These are phyloP conservation scores for Microthyrium microscopicum DNA, from an alignment of 2,329 filamentous ascomycete genomes.

Conservation along the genomic window DNA sequence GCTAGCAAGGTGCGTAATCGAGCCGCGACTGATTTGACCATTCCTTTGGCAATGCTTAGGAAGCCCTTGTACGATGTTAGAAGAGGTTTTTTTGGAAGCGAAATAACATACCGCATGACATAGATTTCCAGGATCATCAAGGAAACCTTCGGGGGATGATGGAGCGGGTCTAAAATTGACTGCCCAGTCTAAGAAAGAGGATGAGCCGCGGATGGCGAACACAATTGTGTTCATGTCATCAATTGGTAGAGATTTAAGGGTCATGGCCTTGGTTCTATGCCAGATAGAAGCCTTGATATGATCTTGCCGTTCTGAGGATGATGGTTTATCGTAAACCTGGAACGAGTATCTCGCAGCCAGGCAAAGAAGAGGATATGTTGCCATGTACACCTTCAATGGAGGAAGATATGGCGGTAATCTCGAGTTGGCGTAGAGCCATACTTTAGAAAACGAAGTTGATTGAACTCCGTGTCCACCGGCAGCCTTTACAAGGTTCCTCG, in stretches of 20 bases:
- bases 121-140: constrained; percentile 61
- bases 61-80: no score
- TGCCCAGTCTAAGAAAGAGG: constrained; percentile 71
- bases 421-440: constrained; percentile 64
- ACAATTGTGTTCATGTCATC: constrained; percentile 66
- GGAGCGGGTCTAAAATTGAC: constrained; percentile 63
- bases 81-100: no score
- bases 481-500: no score
- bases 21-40: constrained; percentile 56
- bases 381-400: constrained; percentile 53
- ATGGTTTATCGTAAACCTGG: constrained; percentile 52
- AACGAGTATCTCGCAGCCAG: constrained; percentile 65
- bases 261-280: constrained; percentile 68
- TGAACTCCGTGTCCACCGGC: no score
- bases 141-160: constrained; percentile 47
- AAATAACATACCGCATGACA: no score
- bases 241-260: constrained; percentile 63
- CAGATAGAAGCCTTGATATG: constrained; percentile 57
- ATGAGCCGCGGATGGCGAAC: constrained; percentile 67
- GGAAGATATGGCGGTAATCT: constrained; percentile 51
- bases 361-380: constrained; percentile 61
- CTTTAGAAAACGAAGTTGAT: constrained; percentile 61
- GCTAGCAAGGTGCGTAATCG: constrained; percentile 52
- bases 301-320: constrained; percentile 45
- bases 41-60: constrained; percentile 55